Evolutionary conservation across 2,329 filamentous ascomycete species (phyloP), one percentile per base, ranked within the genome.

Genomic region (Hymenoscyphus albidus): DNA sequence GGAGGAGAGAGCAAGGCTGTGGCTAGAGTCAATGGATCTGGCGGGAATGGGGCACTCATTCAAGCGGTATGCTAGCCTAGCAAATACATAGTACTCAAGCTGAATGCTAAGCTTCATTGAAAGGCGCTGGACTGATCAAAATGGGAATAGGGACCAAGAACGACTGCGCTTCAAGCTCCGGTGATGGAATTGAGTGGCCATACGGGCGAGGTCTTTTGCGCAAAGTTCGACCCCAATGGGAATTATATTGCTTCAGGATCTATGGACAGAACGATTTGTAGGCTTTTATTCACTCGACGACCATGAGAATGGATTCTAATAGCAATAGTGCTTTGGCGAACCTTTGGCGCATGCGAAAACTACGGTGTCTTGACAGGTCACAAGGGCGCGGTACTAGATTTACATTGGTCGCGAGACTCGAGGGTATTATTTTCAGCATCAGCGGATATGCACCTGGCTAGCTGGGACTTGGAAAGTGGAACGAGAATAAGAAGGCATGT

Each of bases 391-490:
- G 82, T 99, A 59, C 82, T 98, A 32, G 95, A 98, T 77, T 80
- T 99, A 57, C 93, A 97, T 75, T 99, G 95, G 95, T 97, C 95
- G 35, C 89, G 95, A 75, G 95, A 99, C 79, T 96, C 93, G 22
- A 88, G 90, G 73, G 89, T 94, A 54, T 78, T 99, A 61, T 98
- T 94, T 75, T 95, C 94, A 7, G 93, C 93, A 56, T 97, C 93
- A 40, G 93, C 95, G 70, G 95, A 99, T 76, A 93, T 88, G 85
- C 92, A 93, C 70, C 83, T 98, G 38, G 93, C 93, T 48, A 96
- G 92, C 76, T 99, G 94, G 94, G 94, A 99, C 74, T 80, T 96
- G 54, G 94, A 95, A 70, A 93, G 92, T 0, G 94, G 94, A n/a
- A 85, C 89, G 70, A 87, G 95, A 74, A 96, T 98, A 83, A 89